Evolutionary conservation across 1,139 yeast genomes (phyloP), one percentile per base, ranked within the genome.

Genomic region (Debaryomycetaceae sp.): DNA sequence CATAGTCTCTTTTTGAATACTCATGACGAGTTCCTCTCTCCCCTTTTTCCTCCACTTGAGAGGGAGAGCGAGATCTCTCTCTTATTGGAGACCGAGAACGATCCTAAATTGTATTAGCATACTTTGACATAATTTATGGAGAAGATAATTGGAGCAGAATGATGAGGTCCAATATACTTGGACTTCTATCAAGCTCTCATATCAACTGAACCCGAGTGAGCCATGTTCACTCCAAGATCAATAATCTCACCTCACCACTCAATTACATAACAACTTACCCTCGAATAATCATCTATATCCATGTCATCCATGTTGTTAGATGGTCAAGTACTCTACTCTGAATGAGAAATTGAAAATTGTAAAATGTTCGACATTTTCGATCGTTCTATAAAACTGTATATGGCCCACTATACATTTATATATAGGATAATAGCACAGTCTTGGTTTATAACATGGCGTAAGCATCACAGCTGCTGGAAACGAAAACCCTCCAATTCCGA

Each of bases 201-300:
- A 17, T 17, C 20, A 17, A 2, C 4, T 2, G 4, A 17, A 17
- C 20, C 20, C 20, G 20, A 17, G 20, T 17, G 20, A 17, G 20
- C 20, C 2, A 17, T 17, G 20, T 17, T 17, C 20, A 17, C 20
- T 2, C 4, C 20, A 17, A 17, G 20, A 17, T 17, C 20, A 17
- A 17, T 2, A 17, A 17, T 17, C 20, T 17, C n/a, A n/a, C 20
- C 20, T 17, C 20, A 17, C 20, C 20, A 17, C 20, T 17, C 4
- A 4, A 17, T 2, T 17, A 17, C 4, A 17, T 17, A 17, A 17
- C 20, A 17, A 73, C 78, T 60, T 72, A 76, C 79, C 63, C 79
- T 74, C 55, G 79, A 70, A 57, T 74, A 75, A 58, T 75, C 77
- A 60, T 78, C 83, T 47, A 78, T 73, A 52, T 78, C 83, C 77